Percentiles rank a stretch among this genome's conserved stretches.
Conservation (phyloP, 495 filamentous ascomycete genomes). For the Cryomyces antarcticus region DNA sequence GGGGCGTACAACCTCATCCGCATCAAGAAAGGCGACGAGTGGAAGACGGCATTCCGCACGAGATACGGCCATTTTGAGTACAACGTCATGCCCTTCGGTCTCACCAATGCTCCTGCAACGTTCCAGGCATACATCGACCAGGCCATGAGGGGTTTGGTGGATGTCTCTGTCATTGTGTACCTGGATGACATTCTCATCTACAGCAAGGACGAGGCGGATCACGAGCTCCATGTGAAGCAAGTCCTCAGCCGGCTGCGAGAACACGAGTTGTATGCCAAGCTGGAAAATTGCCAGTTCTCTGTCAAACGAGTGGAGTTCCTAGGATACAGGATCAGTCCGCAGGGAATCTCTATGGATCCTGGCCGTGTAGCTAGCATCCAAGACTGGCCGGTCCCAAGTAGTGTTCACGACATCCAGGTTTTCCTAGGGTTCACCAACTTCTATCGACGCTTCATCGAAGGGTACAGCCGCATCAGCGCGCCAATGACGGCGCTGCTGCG, state of each 20-base stretch:
- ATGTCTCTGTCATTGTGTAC: conserved; percentile 2
- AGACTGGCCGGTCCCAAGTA: conserved; percentile 4
- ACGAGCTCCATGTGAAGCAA: not conserved
- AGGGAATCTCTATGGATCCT: conserved; percentile 14
- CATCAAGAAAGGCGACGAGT: conserved; percentile 1
- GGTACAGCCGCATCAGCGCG: not conserved
- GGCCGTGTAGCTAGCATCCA: conserved; percentile 6
- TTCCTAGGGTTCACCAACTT: conserved; percentile 4
- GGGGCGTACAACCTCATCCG: not conserved
- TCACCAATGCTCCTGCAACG: conserved; percentile 3
- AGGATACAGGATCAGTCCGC: conserved; percentile 11
- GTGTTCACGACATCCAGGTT: conserved; percentile 2
- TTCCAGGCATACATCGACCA: conserved; percentile 3
- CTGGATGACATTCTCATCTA: conserved; percentile 5
- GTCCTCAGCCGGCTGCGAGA: not conserved
- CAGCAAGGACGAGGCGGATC: not conserved
- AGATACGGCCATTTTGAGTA: conserved; percentile 1
- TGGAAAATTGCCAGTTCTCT: conserved; percentile 18
- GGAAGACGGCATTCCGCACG: conserved; percentile 2
- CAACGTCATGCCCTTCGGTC: conserved; percentile 1
- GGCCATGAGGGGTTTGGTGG: not conserved
- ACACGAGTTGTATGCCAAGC: conserved; percentile 6
- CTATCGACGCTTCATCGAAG: conserved; percentile 1
- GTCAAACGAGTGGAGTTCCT: conserved; percentile 14
- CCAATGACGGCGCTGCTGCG: not conserved